Conservation (phyloP, 345 rosid genomes). For the Triadica sebifera region DNA sequence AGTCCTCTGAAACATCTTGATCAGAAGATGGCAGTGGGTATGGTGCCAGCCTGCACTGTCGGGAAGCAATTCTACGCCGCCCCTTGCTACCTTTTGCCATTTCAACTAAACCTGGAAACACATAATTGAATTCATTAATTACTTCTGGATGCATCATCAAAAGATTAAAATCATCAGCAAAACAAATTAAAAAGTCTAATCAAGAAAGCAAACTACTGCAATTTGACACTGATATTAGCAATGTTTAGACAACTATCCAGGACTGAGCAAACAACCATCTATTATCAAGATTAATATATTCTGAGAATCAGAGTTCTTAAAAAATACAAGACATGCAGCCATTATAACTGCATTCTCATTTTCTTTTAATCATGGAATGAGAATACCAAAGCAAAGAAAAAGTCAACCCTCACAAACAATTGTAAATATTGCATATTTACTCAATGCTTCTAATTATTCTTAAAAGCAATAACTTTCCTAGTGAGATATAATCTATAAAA, state of each 20-base stretch:
- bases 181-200: not conserved
- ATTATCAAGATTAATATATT: not conserved
- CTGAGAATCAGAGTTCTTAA: not conserved
- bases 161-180: not conserved
- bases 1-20: slow-evolving; percentile 26
- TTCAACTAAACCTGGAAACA: slow-evolving; percentile 10
- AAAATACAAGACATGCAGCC: not conserved
- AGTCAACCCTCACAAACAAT: not conserved
- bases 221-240: not conserved
- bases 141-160: not conserved
- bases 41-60: slow-evolving; percentile 51
- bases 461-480: too few relatives aligned
- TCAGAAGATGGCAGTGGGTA: slow-evolving; percentile 42
- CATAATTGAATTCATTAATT: not conserved
- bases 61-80: slow-evolving; percentile 50
- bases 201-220: not conserved
- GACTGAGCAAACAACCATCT: not conserved
- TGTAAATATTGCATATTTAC: too few relatives aligned
- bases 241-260: not conserved
- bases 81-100: slow-evolving; percentile 74
- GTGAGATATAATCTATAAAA: not conserved
- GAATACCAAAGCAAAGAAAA: not conserved
- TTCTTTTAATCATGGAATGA: not conserved
- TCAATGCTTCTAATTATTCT: too few relatives aligned
- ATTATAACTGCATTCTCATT: not conserved